Evolutionary conservation across 139 green algal species (phyloP).

Genomic region (Deuterostichococcus epilithicus): DNA sequence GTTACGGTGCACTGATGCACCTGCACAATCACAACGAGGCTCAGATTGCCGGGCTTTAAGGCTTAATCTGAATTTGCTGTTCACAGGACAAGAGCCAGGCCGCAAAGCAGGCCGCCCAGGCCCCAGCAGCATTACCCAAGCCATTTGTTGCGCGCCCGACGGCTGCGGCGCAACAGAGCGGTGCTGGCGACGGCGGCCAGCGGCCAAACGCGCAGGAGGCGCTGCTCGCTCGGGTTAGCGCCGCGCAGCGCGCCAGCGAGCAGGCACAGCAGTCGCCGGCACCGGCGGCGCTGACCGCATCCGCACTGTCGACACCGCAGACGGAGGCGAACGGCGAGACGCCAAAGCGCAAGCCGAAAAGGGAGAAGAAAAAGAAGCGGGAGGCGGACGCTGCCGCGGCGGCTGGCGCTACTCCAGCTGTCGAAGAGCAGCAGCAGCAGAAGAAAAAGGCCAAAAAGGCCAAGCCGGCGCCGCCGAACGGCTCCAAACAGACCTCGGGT

Average conservation of each 20-base stretch:
- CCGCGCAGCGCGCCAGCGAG: not conserved
- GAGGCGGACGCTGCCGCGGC: slow-evolving; percentile 2
- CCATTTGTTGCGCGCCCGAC: not conserved
- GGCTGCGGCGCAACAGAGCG: not conserved
- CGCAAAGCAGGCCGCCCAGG: no score
- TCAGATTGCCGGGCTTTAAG: no score
- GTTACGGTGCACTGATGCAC: no score
- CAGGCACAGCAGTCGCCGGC: not conserved
- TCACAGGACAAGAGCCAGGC: no score
- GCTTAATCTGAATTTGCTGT: no score
- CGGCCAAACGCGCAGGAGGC: slow-evolving; percentile 2
- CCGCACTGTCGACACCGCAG: not conserved
- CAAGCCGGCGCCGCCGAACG: slow-evolving; percentile 9
- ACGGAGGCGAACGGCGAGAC: not conserved
- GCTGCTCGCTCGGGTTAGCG: not conserved
- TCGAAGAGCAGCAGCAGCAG: not conserved
- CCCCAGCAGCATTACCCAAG: not conserved
- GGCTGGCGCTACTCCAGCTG: not conserved
- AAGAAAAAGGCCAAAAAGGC: slow-evolving; percentile 31
- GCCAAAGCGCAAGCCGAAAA: slow-evolving; percentile 11
- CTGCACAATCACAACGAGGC: no score
- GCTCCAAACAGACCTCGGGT: slow-evolving; percentile 28
- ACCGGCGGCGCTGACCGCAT: not conserved
- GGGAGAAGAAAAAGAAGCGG: slow-evolving; percentile 12
- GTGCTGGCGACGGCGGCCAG: not conserved